phyloP scores from a whole-genome alignment of 495 filamentous ascomycete species.

The Tuber calosporum region DNA sequence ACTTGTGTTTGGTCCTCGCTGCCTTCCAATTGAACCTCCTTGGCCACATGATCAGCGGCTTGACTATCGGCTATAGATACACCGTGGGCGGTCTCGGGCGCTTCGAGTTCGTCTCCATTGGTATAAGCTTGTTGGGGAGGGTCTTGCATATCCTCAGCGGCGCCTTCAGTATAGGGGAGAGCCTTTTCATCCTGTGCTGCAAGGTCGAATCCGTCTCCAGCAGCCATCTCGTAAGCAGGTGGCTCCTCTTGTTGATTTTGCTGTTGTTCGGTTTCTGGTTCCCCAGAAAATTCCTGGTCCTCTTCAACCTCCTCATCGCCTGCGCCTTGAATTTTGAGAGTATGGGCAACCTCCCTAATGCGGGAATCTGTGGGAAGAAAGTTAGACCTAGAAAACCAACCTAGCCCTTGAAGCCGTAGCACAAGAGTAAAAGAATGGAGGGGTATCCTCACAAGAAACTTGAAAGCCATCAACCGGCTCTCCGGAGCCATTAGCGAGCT shows the following conservation, averaged over 20 bases:
- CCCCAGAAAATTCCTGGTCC: conserved; percentile 6
- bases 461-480: conserved; percentile 47
- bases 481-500: conserved; percentile 71
- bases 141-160: conserved; percentile 9
- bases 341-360: conserved; percentile 38
- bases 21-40: conserved; percentile 11
- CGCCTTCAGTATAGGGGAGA: conserved; percentile 11
- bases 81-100: conserved; percentile 4
- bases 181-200: conserved; percentile 11
- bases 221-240: conserved; percentile 5
- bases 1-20: conserved; percentile 5
- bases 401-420: background rate
- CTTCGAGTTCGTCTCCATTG: conserved; percentile 23
- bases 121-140: conserved; percentile 10
- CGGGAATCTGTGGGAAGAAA: conserved; percentile 25
- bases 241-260: background rate
- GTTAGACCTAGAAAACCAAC: conserved; percentile 7
- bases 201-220: conserved; percentile 14
- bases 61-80: conserved; percentile 12
- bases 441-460: conserved; percentile 32
- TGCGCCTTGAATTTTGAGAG: conserved; percentile 19
- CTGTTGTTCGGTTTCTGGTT: conserved; percentile 8
- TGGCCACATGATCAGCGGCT: conserved; percentile 13
- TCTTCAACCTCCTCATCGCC: conserved; percentile 24
- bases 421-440: background rate